Base-by-base conservation (phyloP, 495 filamentous ascomycete species). In the Penicillium canescens region DNA sequence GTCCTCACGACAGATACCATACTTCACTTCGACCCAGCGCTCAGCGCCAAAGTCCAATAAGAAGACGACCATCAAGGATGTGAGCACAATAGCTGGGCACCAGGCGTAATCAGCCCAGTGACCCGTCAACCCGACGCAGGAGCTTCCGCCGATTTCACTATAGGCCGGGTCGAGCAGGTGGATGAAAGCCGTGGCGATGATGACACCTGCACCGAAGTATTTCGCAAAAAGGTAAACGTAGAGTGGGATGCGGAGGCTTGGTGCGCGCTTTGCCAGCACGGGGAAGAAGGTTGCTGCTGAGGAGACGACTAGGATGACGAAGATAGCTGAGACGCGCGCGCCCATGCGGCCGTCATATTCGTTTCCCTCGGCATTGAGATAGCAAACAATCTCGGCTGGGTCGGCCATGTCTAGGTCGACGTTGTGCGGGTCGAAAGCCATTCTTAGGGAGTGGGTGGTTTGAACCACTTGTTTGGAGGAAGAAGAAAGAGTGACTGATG, bases 161-260 rank as follows among this genome's bases (percentile, higher is more conserved):
- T 82, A 82, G 0, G 79, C 81, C 0, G 81, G 81, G 26, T 81
- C 80, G 21, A 84, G 76, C 0, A 83, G 76, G 26, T 71, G 67
- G 37, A 76, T 67, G 48, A 91, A 93, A 9, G 90, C 87, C 9
- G 87, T 91, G 11, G 84, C 83, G 26, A 90, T 71, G 55, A 89
- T 89, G 42, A 89, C 87, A 3, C 86, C 86, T 0, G 84, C 81
- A 16, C 87, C 86, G 54, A 90, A 87, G 67, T 88, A 89, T 45
- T 84, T 86, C 7, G 85, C 85, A 42, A 91, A 78, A 55, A 93
- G 87, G 69, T 89, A 92, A 11, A 82, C 81, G 49, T 78, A 78
- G 16, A 77, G 70, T 2, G 86, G 88, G 2, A 90, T 74, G n/a
- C 70, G 81, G 44, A 90, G 56, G 5, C 73, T 72, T 14, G 73